phyloP scores from a whole-genome alignment of 257 asterid genomes.

The Solanum bukasovii region DNA sequence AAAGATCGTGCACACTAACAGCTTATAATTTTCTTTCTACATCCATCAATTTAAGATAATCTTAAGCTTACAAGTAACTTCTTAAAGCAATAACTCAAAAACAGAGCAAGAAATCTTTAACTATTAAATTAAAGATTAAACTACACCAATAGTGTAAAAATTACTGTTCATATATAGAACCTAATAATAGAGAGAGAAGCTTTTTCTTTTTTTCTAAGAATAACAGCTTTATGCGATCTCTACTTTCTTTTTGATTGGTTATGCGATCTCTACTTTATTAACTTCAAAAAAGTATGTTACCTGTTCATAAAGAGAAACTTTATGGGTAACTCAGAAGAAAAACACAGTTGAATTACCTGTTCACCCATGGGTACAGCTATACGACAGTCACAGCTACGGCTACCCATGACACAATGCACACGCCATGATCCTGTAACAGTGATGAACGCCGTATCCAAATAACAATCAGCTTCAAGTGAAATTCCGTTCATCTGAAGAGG shows the following conservation, averaged over 20 bases:
- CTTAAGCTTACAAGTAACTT: background rate
- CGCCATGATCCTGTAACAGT: constrained; percentile 72
- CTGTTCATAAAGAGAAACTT: background rate
- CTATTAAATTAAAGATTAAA: background rate
- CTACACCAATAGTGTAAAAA: background rate
- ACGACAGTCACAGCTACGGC: constrained; percentile 68
- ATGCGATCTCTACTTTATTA: background rate
- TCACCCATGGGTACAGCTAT: constrained; percentile 92
- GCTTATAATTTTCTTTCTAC: background rate
- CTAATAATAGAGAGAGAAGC: background rate
- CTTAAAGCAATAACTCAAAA: background rate
- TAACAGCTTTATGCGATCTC: background rate
- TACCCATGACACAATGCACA: constrained; percentile 88
- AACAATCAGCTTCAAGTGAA: constrained; percentile 55
- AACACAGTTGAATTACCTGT: constrained; percentile 36
- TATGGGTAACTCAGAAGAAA: background rate
- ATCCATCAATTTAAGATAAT: background rate
- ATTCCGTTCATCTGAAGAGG: constrained; percentile 87
- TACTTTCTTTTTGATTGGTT: background rate
- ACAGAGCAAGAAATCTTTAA: background rate
- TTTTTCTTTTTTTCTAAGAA: background rate
- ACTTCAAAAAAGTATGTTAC: background rate
- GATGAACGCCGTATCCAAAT: constrained; percentile 63
- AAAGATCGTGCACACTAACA: background rate
- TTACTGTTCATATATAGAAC: background rate